Evolutionary conservation across 176 grass and related monocot genomes (phyloP).

Genomic region (Ensete glaucum): DNA sequence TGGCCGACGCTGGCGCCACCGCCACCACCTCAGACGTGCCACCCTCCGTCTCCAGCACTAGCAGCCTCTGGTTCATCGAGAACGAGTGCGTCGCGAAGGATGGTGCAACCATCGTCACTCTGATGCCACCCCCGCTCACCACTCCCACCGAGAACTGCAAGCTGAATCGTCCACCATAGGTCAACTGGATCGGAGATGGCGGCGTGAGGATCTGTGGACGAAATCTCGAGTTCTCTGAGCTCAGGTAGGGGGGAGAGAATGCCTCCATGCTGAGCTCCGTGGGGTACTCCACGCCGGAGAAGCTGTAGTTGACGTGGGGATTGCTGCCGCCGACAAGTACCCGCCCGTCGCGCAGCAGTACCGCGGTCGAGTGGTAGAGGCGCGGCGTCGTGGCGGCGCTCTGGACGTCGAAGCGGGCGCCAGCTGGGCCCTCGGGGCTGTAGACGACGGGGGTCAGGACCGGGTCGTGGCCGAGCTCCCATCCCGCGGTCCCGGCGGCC

Average conservation of each 20-base stretch:
- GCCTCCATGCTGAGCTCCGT: background rate
- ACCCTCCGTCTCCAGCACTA: background rate
- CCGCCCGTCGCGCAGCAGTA: slow-evolving; percentile 1
- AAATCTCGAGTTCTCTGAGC: background rate
- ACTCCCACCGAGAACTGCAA: background rate
- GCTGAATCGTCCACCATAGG: background rate
- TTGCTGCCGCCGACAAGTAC: slow-evolving; percentile 5
- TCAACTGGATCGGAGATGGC: background rate
- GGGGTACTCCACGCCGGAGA: background rate
- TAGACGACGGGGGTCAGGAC: background rate
- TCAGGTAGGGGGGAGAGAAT: background rate
- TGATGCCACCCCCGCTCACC: background rate
- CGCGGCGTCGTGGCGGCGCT: background rate
- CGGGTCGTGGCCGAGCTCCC: background rate
- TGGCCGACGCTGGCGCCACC: background rate
- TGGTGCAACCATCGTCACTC: background rate
- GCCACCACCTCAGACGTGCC: background rate
- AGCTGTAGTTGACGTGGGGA: background rate
- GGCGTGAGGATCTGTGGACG: background rate
- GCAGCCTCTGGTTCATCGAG: slow-evolving; percentile 7
- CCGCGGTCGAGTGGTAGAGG: slow-evolving; percentile 2
- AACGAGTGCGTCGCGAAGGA: slow-evolving; percentile 1
- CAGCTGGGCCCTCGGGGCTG: background rate
- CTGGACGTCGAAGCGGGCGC: background rate
- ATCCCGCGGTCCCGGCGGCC: background rate